Base-by-base conservation (phyloP, 495 filamentous ascomycete genomes). In the Cairneyella variabilis region DNA sequence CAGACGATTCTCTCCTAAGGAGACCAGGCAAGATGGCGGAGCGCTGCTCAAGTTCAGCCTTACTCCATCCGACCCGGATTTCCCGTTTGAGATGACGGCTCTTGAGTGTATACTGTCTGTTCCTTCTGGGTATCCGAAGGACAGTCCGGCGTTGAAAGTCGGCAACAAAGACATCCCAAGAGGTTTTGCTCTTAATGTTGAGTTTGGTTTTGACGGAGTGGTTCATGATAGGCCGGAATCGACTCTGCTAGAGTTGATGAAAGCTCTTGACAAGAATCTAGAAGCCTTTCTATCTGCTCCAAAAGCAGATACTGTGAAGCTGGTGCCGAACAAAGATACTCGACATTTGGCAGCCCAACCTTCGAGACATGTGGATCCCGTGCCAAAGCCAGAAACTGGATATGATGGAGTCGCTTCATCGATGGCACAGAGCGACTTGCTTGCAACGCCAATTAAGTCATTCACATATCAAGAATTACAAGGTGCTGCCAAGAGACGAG, bases 131-230 rank as follows among this genome's bases (percentile, higher is more conserved):
- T 93, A 89, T 64, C 87, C 88, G 11, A 58, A 63, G 26, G 71
- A 61, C 10, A 68, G 70, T 14, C 85, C 90, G 2, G 68, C 67
- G 28, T 70, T 95, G 18, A 71, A 69, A 20, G 82, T 95, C 39
- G 80, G 72, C 47, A 95, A 96, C 63, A 72, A 77, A 56, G 83
- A 91, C 48, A 91, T 96, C 59, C 85, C 83, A n/a, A 67, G 83
- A 53, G 88, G 84, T 0, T 95, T 85, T 62, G 84, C 86, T 58
- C 78, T 85, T 56, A 96, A 95, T 68, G 78, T 96, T 16, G 86
- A 91, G 57, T 72, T 71, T 56, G 91, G 91, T 1, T 96, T 90
- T 68, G 80, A 86, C 58, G 76, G 67, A 10, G 74, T 95, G 27
- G 83, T 82, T 6, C 64, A 79, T 40, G 79, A 76, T 14, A 72